Evolutionary conservation across 1,139 yeast genomes (phyloP).

Genomic region (Suzukiozyma palmioleophila): DNA sequence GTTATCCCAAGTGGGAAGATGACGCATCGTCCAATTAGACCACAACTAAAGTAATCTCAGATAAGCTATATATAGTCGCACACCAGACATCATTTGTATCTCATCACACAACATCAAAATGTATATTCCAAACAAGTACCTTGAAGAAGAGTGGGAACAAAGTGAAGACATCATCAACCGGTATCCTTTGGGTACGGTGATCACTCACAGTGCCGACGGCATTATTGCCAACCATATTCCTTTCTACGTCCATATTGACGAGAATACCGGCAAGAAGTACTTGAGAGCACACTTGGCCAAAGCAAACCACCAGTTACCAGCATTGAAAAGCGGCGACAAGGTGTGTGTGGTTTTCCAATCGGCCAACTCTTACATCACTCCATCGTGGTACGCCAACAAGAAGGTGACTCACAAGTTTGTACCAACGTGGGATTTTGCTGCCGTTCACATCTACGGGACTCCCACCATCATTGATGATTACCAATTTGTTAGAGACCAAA

Average conservation of each 20-base stretch:
- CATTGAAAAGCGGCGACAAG: constrained; percentile 34
- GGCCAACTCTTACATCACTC: constrained; percentile 52
- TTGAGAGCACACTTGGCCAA: constrained; percentile 58
- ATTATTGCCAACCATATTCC: constrained; percentile 59
- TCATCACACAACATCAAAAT: constrained; percentile 5
- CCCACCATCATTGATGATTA: constrained; percentile 45
- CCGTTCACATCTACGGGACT: constrained; percentile 56
- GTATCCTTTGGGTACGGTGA: constrained; percentile 52
- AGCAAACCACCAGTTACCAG: constrained; percentile 49
- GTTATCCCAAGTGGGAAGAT: no score
- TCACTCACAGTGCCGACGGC: constrained; percentile 37
- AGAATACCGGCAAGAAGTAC: constrained; percentile 33
- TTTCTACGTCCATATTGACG: constrained; percentile 37
- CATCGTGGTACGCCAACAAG: constrained; percentile 58
- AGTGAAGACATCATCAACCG: constrained; percentile 39
- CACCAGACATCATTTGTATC: no score
- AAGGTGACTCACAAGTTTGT: constrained; percentile 57
- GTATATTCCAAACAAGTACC: constrained; percentile 29
- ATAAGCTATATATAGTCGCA: no score
- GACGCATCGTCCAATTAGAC: no score
- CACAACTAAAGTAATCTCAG: no score
- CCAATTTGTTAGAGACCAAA: constrained; percentile 44
- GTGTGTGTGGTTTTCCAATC: constrained; percentile 56
- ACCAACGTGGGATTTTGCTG: constrained; percentile 71
- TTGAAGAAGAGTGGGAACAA: constrained; percentile 32